Evolutionary conservation across 2,329 filamentous ascomycete species (phyloP).

Genomic region (Trichocomaceae sp.): DNA sequence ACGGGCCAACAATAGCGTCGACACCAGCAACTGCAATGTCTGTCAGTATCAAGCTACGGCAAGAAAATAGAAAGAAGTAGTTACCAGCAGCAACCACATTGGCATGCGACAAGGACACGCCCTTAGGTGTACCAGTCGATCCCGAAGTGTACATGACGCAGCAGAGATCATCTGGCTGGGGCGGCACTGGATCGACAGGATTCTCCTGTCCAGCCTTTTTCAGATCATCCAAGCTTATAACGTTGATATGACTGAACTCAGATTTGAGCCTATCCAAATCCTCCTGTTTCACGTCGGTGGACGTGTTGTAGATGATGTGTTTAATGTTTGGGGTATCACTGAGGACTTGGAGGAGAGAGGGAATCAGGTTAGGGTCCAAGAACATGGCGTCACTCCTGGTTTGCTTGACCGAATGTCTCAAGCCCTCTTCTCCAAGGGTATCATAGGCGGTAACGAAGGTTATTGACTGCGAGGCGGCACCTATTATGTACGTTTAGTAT

Average conservation of each 20-base stretch:
- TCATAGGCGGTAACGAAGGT: conserved; percentile 93
- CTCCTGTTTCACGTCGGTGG: conserved; percentile 45
- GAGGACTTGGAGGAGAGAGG: conserved; percentile 52
- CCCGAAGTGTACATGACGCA: conserved; percentile 82
- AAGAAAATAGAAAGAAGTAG: conserved; percentile 23
- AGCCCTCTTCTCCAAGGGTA: conserved; percentile 75
- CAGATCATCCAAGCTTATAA: conserved; percentile 52
- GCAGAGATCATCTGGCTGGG: conserved; percentile 68
- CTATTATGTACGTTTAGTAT: conserved; percentile 23
- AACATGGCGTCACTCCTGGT: conserved; percentile 78
- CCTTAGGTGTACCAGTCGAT: conserved; percentile 83
- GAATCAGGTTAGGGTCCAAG: conserved; percentile 70
- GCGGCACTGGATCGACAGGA: conserved; percentile 63
- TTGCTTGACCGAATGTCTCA: conserved; percentile 79
- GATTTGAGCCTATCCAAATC: conserved; percentile 50
- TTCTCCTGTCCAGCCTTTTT: conserved; percentile 55
- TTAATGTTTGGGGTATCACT: conserved; percentile 51
- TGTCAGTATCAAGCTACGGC: conserved; percentile 13
- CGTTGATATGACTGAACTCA: conserved; percentile 47
- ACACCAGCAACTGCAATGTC: conserved; percentile 64
- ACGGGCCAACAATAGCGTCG: conserved; percentile 66
- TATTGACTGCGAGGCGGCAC: conserved; percentile 73
- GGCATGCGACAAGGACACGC: conserved; percentile 73
- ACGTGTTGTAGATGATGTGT: conserved; percentile 54
- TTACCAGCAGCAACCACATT: conserved; percentile 71